Conservation (phyloP, 768 basidiomycete genomes). For the Astraeus odoratus region DNA sequence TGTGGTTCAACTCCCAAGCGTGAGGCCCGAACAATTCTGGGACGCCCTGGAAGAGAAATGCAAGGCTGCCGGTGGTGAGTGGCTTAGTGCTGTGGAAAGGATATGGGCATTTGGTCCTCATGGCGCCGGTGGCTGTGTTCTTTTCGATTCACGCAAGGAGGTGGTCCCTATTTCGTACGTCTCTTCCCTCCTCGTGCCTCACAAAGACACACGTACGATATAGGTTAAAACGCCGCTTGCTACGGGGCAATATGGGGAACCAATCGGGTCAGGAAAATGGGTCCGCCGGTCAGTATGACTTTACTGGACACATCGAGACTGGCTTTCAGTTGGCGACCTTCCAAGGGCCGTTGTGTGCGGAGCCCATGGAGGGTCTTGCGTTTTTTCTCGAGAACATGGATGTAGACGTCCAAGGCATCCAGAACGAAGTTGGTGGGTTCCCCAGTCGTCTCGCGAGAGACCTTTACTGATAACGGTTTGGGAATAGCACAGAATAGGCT, state of each 20-base stretch:
- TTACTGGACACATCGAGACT: conserved; percentile 80
- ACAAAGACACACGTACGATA: conserved; percentile 7
- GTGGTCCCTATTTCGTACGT: conserved; percentile 50
- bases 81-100: conserved; percentile 61
- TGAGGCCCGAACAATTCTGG: conserved; percentile 81
- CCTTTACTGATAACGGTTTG: conserved; percentile 8
- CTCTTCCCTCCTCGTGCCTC: conserved; percentile 3
- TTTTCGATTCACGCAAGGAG: conserved; percentile 65
- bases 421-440: conserved; percentile 58
- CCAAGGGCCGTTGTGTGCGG: conserved; percentile 91
- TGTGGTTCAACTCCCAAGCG: conserved; percentile 52
- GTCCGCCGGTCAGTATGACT: conserved; percentile 40
- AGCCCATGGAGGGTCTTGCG: conserved; percentile 89
- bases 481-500: conserved; percentile 66
- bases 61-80: conserved; percentile 64
- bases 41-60: conserved; percentile 54
- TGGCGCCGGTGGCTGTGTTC: conserved; percentile 74
- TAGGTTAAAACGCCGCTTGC: conserved; percentile 49
- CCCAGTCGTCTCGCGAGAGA: neutral
- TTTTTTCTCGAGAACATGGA: conserved; percentile 80
- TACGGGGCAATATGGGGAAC: conserved; percentile 28
- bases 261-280: conserved; percentile 28
- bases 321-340: conserved; percentile 94
- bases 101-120: conserved; percentile 94
- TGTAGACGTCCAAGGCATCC: conserved; percentile 51